Evolutionary conservation across 148 eudicot genomes (phyloP), one percentile per base, ranked within the genome.

Genomic region (Talinum fruticosum): DNA sequence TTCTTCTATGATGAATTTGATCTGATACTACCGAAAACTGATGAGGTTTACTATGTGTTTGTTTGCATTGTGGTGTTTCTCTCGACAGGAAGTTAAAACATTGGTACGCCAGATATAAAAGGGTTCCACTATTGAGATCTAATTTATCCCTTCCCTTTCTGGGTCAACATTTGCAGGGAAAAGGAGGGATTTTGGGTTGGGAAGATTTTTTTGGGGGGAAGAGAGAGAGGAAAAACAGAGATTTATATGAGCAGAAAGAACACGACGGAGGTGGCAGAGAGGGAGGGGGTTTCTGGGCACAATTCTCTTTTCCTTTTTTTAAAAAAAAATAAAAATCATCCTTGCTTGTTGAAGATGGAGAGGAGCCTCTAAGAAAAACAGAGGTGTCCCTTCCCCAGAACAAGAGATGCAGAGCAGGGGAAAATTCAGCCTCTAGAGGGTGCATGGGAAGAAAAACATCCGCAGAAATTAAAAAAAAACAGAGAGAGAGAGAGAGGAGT

Each of bases 21-120:
- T 77, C 2, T 1, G 38, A 75, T 76, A 73, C 74, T 77, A 81
- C 87, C 75, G 89, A 80, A 75, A 82, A 86, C 93, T 90, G 92
- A 92, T 86, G 81, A 35, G 81, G 75, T 88, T 78, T 85, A 59
- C 80, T 77, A 73, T 83, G 85, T 83, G 77, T 80, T 75, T 80
- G 54, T 80, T 74, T 59, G 64, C n/a, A 59, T 79, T 80, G 79
- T 84, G 82, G 77, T 82, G 51, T 82, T 81, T 41, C 84, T 83
- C 61, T 86, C 59, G 59, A 87, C 94, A 90, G 94, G 94, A 82
- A 83, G 85, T 82, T 79, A 85, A 81, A 83, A 82, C 91, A 70
- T 80, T 86, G 91, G 87, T 87, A 83, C 84, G 84, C 84, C 79
- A 85, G 86, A 83, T 83, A 84, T 85, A 78, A 83, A 75, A 81